These are phyloP conservation scores for Achaetomiella virescens DNA, from an alignment of 495 filamentous ascomycete genomes.

Conservation along the genomic window DNA sequence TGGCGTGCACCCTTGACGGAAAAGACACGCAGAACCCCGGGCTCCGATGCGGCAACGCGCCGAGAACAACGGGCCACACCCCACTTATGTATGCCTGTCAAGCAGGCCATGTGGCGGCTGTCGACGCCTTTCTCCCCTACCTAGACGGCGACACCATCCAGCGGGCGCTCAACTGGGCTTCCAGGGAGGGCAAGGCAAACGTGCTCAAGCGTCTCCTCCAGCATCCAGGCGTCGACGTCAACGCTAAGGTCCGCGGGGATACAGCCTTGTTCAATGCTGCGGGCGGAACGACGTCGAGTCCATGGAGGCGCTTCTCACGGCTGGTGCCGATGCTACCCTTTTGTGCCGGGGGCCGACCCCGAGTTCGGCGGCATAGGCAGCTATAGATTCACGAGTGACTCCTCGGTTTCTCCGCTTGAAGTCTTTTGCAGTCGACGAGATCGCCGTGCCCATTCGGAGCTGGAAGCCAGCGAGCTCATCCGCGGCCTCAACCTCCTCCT, in stretches of 20 bases:
- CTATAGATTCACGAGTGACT: too few species aligned
- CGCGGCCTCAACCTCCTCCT: slow-evolving; percentile 19
- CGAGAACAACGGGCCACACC: slow-evolving; percentile 2
- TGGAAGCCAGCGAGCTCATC: neutral
- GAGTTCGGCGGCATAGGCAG: neutral
- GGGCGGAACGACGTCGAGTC: neutral
- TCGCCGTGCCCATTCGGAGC: too few species aligned
- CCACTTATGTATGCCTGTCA: slow-evolving; percentile 24
- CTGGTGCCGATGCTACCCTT: slow-evolving; percentile 13
- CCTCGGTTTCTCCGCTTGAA: neutral
- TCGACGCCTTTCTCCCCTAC: slow-evolving; percentile 23
- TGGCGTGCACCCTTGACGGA: slow-evolving; percentile 25
- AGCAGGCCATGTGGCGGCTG: slow-evolving; percentile 18
- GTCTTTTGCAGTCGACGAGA: neutral
- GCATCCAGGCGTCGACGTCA: slow-evolving; percentile 11
- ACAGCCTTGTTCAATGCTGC: slow-evolving; percentile 7
- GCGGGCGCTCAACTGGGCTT: slow-evolving; percentile 24
- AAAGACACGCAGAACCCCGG: slow-evolving; percentile 22
- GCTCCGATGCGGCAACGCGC: slow-evolving; percentile 1
- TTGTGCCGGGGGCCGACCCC: neutral
- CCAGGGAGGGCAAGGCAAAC: slow-evolving; percentile 2
- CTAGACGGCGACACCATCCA: slow-evolving; percentile 5
- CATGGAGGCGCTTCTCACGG: slow-evolving; percentile 6
- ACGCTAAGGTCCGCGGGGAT: neutral
- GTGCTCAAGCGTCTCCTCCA: slow-evolving; percentile 17